Percentiles rank a stretch among this genome's conserved stretches.
Conservation (phyloP, 768 basidiomycete species). For the Termitomyces heimii region DNA sequence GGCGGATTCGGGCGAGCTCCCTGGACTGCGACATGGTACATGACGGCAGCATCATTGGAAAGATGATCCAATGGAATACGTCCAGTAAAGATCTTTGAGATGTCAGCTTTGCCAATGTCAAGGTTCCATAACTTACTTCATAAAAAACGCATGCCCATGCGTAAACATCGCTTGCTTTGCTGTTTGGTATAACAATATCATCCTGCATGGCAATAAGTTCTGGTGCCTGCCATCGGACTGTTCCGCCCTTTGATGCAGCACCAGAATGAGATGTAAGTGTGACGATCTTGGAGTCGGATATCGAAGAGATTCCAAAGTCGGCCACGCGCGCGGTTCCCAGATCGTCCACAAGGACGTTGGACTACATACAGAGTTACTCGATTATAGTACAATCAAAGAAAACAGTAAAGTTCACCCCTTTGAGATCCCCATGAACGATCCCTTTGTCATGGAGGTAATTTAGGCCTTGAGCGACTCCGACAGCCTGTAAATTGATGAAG, state of each 20-base stretch:
- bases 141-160: neutral
- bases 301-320: neutral
- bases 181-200: neutral
- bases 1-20: neutral
- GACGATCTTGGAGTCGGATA: neutral
- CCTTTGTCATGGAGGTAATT: neutral
- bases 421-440: neutral
- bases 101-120: no score
- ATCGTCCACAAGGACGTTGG: neutral
- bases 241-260: neutral
- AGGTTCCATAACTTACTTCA: neutral
- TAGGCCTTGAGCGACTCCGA: neutral
- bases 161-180: neutral
- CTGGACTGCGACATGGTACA: neutral
- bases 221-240: neutral
- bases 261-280: neutral
- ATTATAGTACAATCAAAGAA: neutral
- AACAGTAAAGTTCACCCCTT: neutral
- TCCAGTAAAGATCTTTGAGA: neutral
- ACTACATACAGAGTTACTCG: neutral
- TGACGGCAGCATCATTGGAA: neutral
- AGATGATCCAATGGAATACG: neutral
- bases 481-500: neutral
- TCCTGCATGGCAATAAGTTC: neutral
- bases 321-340: neutral